Percentiles rank a stretch among this genome's conserved stretches.
These are phyloP conservation scores for Coprinellus aureogranulatus DNA, from an alignment of 768 basidiomycete genomes.

Conservation along the genomic window DNA sequence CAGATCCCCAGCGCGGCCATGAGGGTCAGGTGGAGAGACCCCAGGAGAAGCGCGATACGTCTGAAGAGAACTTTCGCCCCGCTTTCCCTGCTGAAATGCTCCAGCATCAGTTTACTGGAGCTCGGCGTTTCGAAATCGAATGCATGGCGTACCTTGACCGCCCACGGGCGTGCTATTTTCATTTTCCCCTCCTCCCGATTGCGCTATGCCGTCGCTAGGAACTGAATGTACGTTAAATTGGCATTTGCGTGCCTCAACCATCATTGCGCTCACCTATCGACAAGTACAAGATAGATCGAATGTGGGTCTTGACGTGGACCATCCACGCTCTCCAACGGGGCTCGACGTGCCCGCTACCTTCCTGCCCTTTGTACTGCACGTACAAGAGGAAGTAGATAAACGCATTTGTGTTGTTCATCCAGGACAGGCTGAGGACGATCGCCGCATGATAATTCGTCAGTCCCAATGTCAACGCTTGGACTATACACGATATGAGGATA, in stretches of 20 bases:
- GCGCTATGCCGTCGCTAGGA: no score
- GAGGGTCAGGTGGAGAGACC: conserved; percentile 11
- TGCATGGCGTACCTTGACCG: no score
- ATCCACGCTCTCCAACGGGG: neutral
- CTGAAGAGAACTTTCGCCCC: neutral
- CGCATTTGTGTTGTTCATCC: conserved; percentile 25
- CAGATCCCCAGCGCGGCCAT: conserved; percentile 10
- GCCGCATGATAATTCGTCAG: conserved; percentile 21
- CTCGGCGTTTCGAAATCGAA: no score
- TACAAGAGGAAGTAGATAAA: conserved; percentile 11
- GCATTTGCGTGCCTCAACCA: no score
- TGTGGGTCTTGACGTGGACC: neutral
- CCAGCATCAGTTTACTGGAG: neutral
- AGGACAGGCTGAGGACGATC: conserved; percentile 26
- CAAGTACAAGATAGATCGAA: neutral
- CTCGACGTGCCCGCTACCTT: neutral
- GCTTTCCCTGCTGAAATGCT: neutral
- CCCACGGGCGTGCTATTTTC: no score
- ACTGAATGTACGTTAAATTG: no score
- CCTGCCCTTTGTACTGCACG: conserved; percentile 4
- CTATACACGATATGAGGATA: conserved; percentile 22
- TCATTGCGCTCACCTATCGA: neutral
- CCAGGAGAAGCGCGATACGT: conserved; percentile 5
- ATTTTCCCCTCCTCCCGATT: no score
- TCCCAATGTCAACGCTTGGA: conserved; percentile 15